A percentile compares a stretch with the other conserved stretches of the same genome.
Conservation (phyloP, 2,329 filamentous ascomycete genomes). For the Diaporthe helianthi region DNA sequence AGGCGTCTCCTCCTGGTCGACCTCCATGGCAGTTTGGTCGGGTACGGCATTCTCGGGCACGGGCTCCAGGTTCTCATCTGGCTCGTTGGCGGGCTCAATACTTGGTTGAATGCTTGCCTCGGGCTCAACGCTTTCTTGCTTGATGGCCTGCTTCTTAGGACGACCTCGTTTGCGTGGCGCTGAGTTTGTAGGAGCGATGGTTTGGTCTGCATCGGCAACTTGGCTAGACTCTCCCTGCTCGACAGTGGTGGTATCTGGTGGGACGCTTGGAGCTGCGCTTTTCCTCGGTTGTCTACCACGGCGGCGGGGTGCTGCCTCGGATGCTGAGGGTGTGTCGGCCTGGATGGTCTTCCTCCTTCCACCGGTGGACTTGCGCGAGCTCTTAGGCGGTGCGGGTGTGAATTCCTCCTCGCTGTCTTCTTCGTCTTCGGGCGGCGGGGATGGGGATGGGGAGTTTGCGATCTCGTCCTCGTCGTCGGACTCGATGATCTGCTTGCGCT, state of each 20-base stretch:
- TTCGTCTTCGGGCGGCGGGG: constrained; percentile 58
- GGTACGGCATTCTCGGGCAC: constrained; percentile 41
- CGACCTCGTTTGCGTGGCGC: constrained; percentile 28
- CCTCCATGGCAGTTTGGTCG: constrained; percentile 41
- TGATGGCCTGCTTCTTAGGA: constrained; percentile 31
- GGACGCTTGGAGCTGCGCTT: constrained; percentile 45
- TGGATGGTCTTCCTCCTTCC: constrained; percentile 42
- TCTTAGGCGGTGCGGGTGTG: constrained; percentile 72
- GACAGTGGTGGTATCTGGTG: constrained; percentile 48
- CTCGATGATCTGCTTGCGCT: constrained; percentile 78
- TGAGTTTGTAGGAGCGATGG: not conserved
- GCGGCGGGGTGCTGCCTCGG: constrained; percentile 48
- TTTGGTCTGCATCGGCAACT: constrained; percentile 23
- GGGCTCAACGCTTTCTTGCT: constrained; percentile 33
- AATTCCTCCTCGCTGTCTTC: constrained; percentile 73
- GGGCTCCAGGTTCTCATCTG: not conserved
- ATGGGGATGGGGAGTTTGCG: constrained; percentile 53
- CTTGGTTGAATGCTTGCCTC: constrained; percentile 32
- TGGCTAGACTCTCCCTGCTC: constrained; percentile 51
- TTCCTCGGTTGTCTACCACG: constrained; percentile 51
- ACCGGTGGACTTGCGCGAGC: constrained; percentile 44
- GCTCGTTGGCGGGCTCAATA: constrained; percentile 46
- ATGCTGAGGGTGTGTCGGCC: constrained; percentile 31
- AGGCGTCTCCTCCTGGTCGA: constrained; percentile 41
- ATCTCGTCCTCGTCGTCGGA: constrained; percentile 83